Evolutionary conservation across 2,329 filamentous ascomycete species (phyloP).

Genomic region (Pseudocercospora fuligena): DNA sequence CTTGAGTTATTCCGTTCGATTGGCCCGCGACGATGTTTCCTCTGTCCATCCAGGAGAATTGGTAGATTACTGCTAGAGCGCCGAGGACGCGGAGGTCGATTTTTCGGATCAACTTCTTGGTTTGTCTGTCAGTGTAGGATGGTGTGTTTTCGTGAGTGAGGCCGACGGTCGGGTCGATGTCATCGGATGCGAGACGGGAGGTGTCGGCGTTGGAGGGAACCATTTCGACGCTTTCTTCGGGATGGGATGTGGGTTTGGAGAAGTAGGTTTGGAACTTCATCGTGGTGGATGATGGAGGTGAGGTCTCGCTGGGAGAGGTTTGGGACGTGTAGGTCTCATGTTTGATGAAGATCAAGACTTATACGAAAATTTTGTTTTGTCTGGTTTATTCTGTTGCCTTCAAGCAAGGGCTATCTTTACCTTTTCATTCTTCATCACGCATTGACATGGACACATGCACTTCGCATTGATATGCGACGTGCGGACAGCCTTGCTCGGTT

Average conservation of each 20-base stretch:
- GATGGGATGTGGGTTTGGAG: not conserved
- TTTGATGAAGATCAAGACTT: not conserved
- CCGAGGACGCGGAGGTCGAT: not conserved
- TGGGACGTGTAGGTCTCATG: not conserved
- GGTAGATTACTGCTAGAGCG: not conserved
- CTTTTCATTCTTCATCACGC: not conserved
- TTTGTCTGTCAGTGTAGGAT: not conserved
- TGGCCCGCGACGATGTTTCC: not conserved
- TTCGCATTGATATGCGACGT: too few species aligned
- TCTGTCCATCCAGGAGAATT: not conserved
- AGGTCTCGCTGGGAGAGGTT: not conserved
- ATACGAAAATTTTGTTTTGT: not conserved
- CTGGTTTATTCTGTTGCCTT: not conserved
- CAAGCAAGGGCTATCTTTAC: not conserved
- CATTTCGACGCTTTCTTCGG: not conserved
- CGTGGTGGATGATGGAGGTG: not conserved
- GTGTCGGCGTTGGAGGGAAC: not conserved
- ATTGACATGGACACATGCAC: not conserved
- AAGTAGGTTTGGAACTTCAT: not conserved
- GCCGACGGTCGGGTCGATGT: not conserved
- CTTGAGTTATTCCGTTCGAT: not conserved
- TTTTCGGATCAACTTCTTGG: not conserved
- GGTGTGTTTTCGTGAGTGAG: not conserved
- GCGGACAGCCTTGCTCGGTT: not conserved
- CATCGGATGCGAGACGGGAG: not conserved